These are phyloP conservation scores for Myriosclerotinia scirpicola DNA, from an alignment of 2,329 filamentous ascomycete species.

Conservation along the genomic window DNA sequence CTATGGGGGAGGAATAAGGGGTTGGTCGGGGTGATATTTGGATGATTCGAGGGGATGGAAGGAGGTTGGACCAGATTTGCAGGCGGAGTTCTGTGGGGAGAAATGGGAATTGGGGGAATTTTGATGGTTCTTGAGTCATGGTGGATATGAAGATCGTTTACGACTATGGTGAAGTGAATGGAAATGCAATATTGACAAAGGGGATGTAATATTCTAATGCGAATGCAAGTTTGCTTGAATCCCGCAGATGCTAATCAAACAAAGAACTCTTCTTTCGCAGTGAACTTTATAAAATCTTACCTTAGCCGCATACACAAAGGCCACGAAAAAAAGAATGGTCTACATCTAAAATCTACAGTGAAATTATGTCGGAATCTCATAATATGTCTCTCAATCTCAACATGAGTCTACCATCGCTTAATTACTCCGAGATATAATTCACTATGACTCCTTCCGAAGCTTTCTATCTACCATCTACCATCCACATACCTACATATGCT, in stretches of 20 bases:
- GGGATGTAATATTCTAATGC: background rate
- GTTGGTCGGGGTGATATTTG: background rate
- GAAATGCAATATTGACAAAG: background rate
- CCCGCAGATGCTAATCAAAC: background rate
- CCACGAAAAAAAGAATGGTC: too few species aligned
- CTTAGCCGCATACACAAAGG: background rate
- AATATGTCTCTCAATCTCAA: too few species aligned
- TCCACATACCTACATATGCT: too few species aligned
- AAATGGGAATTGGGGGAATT: background rate
- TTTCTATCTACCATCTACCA: too few species aligned
- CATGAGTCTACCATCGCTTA: too few species aligned
- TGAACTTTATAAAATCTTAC: background rate
- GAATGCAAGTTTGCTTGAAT: background rate
- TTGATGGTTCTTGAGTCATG: background rate
- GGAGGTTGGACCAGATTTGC: conserved; percentile 7
- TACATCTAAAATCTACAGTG: too few species aligned
- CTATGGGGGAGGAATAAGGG: background rate
- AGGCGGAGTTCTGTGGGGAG: background rate
- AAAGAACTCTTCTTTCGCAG: background rate
- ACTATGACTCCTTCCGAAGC: too few species aligned
- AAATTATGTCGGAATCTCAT: too few species aligned
- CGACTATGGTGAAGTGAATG: too few species aligned
- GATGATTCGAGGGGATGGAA: conserved; percentile 1
- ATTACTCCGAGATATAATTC: too few species aligned
- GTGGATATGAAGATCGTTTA: too few species aligned